Conservation (phyloP, 2,329 filamentous ascomycete species). For the Neocatenulostroma microsporum region DNA sequence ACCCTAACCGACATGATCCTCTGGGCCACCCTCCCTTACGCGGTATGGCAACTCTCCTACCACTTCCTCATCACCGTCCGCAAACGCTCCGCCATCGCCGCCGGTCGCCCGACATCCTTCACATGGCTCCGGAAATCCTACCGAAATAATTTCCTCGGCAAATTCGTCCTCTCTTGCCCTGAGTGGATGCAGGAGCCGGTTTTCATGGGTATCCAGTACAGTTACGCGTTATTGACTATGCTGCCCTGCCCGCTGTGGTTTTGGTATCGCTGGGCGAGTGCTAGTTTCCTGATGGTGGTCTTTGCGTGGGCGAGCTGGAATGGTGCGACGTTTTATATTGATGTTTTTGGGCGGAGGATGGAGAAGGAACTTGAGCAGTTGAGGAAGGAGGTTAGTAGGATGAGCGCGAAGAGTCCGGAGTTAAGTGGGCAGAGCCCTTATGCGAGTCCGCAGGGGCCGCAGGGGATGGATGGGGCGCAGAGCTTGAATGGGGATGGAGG, state of each 20-base stretch:
- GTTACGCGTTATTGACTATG: conserved; percentile 86
- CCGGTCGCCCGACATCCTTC: conserved; percentile 90
- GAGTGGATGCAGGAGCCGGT: conserved; percentile 69
- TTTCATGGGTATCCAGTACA: conserved; percentile 95
- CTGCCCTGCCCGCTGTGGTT: conserved; percentile 94
- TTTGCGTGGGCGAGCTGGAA: conserved; percentile 96
- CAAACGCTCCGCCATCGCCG: conserved; percentile 90
- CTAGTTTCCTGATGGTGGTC: conserved; percentile 67
- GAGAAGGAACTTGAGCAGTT: conserved; percentile 90
- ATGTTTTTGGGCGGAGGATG: conserved; percentile 93
- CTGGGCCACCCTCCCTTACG: conserved; percentile 90
- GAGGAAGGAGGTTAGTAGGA: conserved; percentile 63
- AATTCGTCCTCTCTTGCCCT: conserved; percentile 72
- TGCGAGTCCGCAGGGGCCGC: conserved; percentile 20
- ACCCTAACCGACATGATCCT: conserved; percentile 75
- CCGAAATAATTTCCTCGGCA: conserved; percentile 80
- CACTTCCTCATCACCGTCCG: conserved; percentile 94
- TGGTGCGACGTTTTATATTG: conserved; percentile 94
- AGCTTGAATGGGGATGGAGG: background rate
- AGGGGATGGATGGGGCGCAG: conserved; percentile 12
- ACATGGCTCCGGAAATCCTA: conserved; percentile 95
- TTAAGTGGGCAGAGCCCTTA: conserved; percentile 22
- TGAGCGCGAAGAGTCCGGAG: conserved; percentile 24
- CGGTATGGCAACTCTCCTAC: conserved; percentile 85
- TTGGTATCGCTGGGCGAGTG: conserved; percentile 72